phyloP scores from a whole-genome alignment of 1,139 yeast species.

The Zygoascus meyerae region DNA sequence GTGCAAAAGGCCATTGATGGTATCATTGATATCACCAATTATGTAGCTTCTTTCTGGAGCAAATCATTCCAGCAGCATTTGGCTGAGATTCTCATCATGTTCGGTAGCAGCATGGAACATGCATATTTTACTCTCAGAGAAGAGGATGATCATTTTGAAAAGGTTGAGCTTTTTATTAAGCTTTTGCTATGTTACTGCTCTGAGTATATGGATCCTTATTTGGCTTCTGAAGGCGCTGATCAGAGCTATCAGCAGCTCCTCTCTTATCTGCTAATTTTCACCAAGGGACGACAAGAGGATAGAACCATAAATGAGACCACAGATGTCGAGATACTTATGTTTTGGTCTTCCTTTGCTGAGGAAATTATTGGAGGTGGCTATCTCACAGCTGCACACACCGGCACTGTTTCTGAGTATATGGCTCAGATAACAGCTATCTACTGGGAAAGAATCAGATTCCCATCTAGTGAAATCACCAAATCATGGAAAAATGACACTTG shows the following conservation, averaged over 20 bases:
- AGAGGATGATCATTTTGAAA: conserved; percentile 6
- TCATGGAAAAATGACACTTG: conserved; percentile 31
- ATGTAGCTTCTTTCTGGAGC: conserved; percentile 18
- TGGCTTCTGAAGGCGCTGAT: conserved; percentile 13
- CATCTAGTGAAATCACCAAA: conserved; percentile 25
- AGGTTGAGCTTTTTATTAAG: conserved; percentile 12
- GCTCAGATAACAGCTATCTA: conserved; percentile 47
- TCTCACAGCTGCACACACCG: conserved; percentile 23
- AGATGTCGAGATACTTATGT: conserved; percentile 62
- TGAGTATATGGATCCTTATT: conserved; percentile 14
- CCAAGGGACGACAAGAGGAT: conserved; percentile 48
- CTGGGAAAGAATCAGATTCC: conserved; percentile 55
- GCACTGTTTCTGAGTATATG: conserved; percentile 34
- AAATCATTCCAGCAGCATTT: conserved; percentile 14
- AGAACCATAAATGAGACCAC: conserved; percentile 37
- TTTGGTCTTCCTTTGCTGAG: conserved; percentile 77
- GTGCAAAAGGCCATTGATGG: conserved; percentile 23
- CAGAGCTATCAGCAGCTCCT: conserved; percentile 18
- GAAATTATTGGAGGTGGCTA: conserved; percentile 51
- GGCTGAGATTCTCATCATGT: conserved; percentile 12
- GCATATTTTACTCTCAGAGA: background rate
- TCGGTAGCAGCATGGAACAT: conserved; percentile 12
- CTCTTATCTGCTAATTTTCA: conserved; percentile 44
- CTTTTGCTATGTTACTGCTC: conserved; percentile 14
- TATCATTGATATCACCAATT: conserved; percentile 15